These are phyloP conservation scores for Podaxis sp. DNA, from an alignment of 768 basidiomycete species.

Conservation along the genomic window DNA sequence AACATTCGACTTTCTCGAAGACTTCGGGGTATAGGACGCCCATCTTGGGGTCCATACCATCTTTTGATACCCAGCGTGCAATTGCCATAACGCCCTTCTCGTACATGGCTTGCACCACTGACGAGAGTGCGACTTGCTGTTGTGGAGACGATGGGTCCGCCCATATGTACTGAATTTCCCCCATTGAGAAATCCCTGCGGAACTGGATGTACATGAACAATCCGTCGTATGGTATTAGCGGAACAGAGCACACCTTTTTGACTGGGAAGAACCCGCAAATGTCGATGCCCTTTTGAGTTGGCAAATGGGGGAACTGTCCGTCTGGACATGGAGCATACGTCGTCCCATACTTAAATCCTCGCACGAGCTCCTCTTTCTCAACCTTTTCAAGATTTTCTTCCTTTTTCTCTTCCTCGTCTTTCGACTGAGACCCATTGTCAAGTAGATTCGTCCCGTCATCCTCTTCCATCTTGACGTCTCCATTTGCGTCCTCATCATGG, in stretches of 20 bases:
- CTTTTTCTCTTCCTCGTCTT: slow-evolving; percentile 27
- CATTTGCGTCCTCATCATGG: slow-evolving; percentile 33
- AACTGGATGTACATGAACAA: slow-evolving; percentile 42
- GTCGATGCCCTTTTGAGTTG: slow-evolving; percentile 82
- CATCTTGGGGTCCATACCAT: slow-evolving; percentile 80
- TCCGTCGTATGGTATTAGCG: background rate
- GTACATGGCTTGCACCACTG: slow-evolving; percentile 81
- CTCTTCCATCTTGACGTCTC: slow-evolving; percentile 35
- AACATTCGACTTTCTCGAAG: slow-evolving; percentile 68
- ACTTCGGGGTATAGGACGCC: slow-evolving; percentile 65
- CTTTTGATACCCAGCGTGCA: slow-evolving; percentile 73
- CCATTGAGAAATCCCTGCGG: slow-evolving; percentile 76
- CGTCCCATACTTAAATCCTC: slow-evolving; percentile 87
- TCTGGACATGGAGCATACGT: slow-evolving; percentile 85
- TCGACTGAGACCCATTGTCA: slow-evolving; percentile 20
- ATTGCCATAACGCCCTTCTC: slow-evolving; percentile 67
- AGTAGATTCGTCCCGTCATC: slow-evolving; percentile 27
- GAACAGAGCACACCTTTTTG: slow-evolving; percentile 47
- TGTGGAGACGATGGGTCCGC: slow-evolving; percentile 60
- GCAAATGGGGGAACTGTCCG: slow-evolving; percentile 70
- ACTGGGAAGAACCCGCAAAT: slow-evolving; percentile 78
- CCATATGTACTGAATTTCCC: slow-evolving; percentile 85
- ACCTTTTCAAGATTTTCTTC: slow-evolving; percentile 45
- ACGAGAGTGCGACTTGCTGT: slow-evolving; percentile 82
- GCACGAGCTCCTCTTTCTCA: slow-evolving; percentile 74